Percentiles rank a stretch among this genome's conserved stretches.
phyloP scores from a whole-genome alignment of 768 basidiomycete genomes.

The Hydnomerulius pinastri region DNA sequence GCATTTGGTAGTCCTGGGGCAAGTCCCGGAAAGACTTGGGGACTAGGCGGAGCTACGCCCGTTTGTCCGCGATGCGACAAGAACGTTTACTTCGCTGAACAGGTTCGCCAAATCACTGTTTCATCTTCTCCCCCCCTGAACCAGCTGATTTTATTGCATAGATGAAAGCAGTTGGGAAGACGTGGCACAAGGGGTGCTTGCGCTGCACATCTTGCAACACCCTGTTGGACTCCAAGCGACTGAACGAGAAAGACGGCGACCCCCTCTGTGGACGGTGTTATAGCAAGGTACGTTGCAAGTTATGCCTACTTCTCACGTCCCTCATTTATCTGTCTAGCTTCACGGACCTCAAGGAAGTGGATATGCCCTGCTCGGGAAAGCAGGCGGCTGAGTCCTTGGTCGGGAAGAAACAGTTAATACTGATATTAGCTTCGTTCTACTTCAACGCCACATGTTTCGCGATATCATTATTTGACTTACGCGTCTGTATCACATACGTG shows the following conservation, averaged over 20 bases:
- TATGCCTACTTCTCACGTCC: background rate
- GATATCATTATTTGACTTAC: conserved; percentile 21
- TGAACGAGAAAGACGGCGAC: conserved; percentile 76
- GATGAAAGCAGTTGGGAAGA: conserved; percentile 82
- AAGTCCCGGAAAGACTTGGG: conserved; percentile 52
- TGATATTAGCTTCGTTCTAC: too few relatives aligned
- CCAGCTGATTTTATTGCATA: conserved; percentile 28
- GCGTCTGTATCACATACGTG: conserved; percentile 23
- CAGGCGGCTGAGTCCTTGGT: conserved; percentile 37
- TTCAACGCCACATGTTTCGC: too few relatives aligned
- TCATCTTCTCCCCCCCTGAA: background rate
- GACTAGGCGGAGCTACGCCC: conserved; percentile 51
- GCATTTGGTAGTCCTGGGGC: conserved; percentile 48
- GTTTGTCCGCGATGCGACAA: conserved; percentile 68
- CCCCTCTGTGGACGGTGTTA: conserved; percentile 76
- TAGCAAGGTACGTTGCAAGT: conserved; percentile 47
- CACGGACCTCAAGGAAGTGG: conserved; percentile 75
- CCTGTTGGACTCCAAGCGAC: conserved; percentile 65
- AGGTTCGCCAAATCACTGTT: conserved; percentile 47
- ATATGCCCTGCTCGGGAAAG: conserved; percentile 67
- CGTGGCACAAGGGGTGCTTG: conserved; percentile 76
- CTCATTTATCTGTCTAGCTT: conserved; percentile 41
- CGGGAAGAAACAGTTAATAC: background rate
- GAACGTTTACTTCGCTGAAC: conserved; percentile 86
- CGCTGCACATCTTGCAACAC: conserved; percentile 75